These are phyloP conservation scores for Ophiocordyceps unilateralis DNA, from an alignment of 2,329 filamentous ascomycete species.

Conservation along the genomic window DNA sequence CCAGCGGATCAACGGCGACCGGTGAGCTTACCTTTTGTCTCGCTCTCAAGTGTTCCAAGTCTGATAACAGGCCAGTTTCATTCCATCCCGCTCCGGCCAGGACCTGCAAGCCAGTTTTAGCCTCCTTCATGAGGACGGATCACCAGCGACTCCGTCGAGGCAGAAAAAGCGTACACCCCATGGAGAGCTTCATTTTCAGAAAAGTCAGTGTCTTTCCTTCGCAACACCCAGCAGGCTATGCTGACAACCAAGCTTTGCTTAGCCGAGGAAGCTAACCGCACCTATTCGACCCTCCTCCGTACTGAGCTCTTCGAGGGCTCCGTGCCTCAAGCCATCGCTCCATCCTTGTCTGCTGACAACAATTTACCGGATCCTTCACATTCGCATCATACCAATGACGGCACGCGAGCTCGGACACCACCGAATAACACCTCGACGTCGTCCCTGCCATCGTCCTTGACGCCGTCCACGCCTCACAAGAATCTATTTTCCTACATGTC, in stretches of 20 bases:
- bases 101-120: conserved; percentile 89
- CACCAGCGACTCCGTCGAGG: conserved; percentile 77
- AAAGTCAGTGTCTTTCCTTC: conserved; percentile 40
- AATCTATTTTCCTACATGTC: conserved; percentile 91
- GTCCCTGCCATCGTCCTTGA: conserved; percentile 55
- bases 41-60: background rate
- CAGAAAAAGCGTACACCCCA: conserved; percentile 72
- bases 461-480: conserved; percentile 90
- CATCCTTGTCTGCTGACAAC: conserved; percentile 43
- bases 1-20: conserved; percentile 42
- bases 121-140: conserved; percentile 79
- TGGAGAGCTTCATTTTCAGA: conserved; percentile 86
- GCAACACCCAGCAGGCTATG: too few species aligned
- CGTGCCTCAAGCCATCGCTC: conserved; percentile 62
- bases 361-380: conserved; percentile 29
- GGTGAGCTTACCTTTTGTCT: conserved; percentile 23
- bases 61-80: conserved; percentile 49
- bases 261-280: conserved; percentile 89
- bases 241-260: conserved; percentile 1
- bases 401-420: conserved; percentile 64
- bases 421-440: conserved; percentile 46
- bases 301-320: conserved; percentile 85
- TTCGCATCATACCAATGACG: conserved; percentile 36
- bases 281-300: conserved; percentile 73
- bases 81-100: conserved; percentile 82